Evolutionary conservation across 345 rosid genomes (phyloP).

Genomic region (Zanthoxylum bungeanum): DNA sequence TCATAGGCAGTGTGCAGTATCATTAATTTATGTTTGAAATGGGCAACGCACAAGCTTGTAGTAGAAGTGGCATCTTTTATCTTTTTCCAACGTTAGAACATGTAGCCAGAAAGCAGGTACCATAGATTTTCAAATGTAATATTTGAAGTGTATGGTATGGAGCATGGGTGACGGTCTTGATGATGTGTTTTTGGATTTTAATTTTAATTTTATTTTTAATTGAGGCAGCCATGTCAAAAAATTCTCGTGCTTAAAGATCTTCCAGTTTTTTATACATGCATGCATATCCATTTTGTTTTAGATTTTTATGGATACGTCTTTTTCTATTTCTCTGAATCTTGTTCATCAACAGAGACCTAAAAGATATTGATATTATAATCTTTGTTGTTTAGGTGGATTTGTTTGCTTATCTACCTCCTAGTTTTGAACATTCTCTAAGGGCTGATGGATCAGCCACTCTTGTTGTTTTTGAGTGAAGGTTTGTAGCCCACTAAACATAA

Average conservation of each 20-base stretch:
- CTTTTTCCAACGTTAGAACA: not conserved
- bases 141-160: not conserved
- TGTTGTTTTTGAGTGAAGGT: conserved; percentile 73
- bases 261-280: not conserved
- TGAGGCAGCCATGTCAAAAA: not conserved
- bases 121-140: not conserved
- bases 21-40: not conserved
- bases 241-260: not conserved
- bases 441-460: conserved; percentile 64
- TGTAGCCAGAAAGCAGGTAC: not conserved
- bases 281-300: not conserved
- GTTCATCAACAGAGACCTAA: not conserved
- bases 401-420: conserved; percentile 82
- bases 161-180: not conserved
- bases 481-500: not conserved
- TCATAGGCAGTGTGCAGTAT: not conserved
- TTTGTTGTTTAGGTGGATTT: conserved; percentile 65
- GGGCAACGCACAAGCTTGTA: not conserved
- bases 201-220: not conserved
- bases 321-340: conserved; percentile 4
- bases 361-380: conserved; percentile 5
- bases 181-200: not conserved
- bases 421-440: conserved; percentile 53
- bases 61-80: not conserved
- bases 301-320: not conserved